Percentiles rank a stretch among this genome's conserved stretches.
Conservation (phyloP, 768 basidiomycete species). For the Infundibulicybe gibba region DNA sequence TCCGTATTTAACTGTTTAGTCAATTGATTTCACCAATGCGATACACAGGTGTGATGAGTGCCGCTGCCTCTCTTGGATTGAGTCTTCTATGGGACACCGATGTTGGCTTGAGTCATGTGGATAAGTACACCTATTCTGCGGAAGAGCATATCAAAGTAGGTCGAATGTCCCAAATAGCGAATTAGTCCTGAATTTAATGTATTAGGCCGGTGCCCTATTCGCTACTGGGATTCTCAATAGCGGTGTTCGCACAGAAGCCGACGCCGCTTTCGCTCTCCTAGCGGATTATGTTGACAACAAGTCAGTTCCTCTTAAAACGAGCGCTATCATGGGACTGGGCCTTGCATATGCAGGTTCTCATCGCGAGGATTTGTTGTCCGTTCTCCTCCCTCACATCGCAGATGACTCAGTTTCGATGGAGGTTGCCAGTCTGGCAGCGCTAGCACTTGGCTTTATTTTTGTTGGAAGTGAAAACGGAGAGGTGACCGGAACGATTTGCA, state of each 20-base stretch:
- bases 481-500: constrained; percentile 86
- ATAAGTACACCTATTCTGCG: constrained; percentile 95
- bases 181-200: not conserved
- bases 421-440: constrained; percentile 77
- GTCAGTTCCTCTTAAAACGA: constrained; percentile 77
- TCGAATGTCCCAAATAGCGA: not conserved
- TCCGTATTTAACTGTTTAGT: not conserved
- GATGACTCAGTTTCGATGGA: constrained; percentile 89
- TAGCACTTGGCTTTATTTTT: constrained; percentile 92
- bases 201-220: constrained; percentile 84
- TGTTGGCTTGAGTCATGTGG: constrained; percentile 87
- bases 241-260: constrained; percentile 87
- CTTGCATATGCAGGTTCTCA: constrained; percentile 95
- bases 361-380: constrained; percentile 74
- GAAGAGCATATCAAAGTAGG: constrained; percentile 93
- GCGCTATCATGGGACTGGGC: constrained; percentile 89
- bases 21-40: not conserved
- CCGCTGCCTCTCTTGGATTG: constrained; percentile 90
- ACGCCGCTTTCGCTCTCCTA: constrained; percentile 87
- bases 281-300: constrained; percentile 89
- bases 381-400: constrained; percentile 77
- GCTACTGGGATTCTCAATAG: constrained; percentile 92
- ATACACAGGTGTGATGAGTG: constrained; percentile 85
- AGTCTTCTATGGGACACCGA: constrained; percentile 97
- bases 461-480: constrained; percentile 96